Conservation (phyloP, 23 red algal genomes). For the Pyropia yezoensis region DNA sequence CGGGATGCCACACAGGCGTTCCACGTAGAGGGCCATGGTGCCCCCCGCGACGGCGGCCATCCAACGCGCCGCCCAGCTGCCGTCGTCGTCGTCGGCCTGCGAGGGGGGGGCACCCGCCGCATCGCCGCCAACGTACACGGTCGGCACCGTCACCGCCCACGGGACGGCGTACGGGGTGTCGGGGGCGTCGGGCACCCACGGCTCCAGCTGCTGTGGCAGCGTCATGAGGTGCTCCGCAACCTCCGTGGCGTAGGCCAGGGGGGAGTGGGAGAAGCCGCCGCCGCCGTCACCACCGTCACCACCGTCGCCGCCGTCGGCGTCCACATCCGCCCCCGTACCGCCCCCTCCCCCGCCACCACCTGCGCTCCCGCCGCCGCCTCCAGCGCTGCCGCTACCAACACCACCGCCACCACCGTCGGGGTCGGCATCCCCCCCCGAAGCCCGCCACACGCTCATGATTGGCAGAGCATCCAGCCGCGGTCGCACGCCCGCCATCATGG, state of each 20-base stretch:
- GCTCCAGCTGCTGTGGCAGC: constrained; percentile 75
- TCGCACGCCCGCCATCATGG: constrained; percentile 37
- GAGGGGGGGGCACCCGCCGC: background rate
- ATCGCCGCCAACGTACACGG: background rate
- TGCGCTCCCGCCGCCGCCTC: too few species aligned
- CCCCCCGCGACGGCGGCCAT: constrained; percentile 44
- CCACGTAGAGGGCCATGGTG: constrained; percentile 67
- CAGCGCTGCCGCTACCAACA: too few species aligned
- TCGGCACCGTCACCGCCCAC: constrained; percentile 24
- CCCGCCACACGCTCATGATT: background rate
- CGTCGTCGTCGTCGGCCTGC: background rate
- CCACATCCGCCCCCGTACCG: too few species aligned
- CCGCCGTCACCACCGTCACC: constrained; percentile 30
- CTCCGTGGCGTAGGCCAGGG: constrained; percentile 60
- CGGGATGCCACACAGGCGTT: constrained; percentile 30
- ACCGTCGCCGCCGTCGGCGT: too few species aligned
- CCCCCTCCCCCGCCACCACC: too few species aligned
- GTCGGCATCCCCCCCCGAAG: background rate
- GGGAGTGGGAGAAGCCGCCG: constrained; percentile 50
- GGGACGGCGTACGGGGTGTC: constrained; percentile 41
- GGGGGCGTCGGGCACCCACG: constrained; percentile 67
- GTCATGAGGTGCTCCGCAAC: constrained; percentile 68
- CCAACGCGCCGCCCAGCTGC: constrained; percentile 43
- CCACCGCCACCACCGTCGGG: too few species aligned
- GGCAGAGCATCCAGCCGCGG: background rate